phyloP scores from a whole-genome alignment of 2,329 filamentous ascomycete genomes.

The Beauveria rudraprayagi region DNA sequence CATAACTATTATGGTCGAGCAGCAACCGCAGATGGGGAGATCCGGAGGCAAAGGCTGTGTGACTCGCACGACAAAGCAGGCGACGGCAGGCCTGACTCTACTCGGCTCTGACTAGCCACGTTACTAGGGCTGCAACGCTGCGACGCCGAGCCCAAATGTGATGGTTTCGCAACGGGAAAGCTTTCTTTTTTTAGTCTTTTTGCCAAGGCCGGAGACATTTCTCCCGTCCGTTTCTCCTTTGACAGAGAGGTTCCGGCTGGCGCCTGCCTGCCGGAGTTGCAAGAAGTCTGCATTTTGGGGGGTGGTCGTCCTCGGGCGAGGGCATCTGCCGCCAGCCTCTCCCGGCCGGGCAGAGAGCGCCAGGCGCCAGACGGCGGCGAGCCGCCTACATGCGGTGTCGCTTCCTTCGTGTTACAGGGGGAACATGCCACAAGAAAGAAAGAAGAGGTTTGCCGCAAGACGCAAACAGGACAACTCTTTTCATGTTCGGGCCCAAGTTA shows the following conservation, averaged over 20 bases:
- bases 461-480: no score
- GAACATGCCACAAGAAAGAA: no score
- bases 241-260: no score
- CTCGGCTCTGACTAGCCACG: background rate
- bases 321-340: background rate
- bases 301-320: background rate
- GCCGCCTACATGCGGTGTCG: background rate
- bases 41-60: slow-evolving; percentile 1
- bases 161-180: background rate
- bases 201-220: background rate
- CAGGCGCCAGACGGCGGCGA: background rate
- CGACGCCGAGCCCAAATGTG: background rate
- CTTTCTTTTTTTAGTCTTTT: background rate
- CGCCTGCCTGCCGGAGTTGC: no score
- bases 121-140: slow-evolving; percentile 2
- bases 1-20: background rate
- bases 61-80: background rate
- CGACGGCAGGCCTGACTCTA: background rate
- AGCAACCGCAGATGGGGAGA: background rate
- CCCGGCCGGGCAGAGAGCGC: background rate
- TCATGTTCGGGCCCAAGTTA: background rate
- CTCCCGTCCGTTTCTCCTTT: background rate
- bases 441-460: no score
- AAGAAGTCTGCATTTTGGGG: no score
- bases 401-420: no score